These are phyloP conservation scores for Gastrolobium bilobum DNA, from an alignment of 306 rosid genomes.

Conservation along the genomic window DNA sequence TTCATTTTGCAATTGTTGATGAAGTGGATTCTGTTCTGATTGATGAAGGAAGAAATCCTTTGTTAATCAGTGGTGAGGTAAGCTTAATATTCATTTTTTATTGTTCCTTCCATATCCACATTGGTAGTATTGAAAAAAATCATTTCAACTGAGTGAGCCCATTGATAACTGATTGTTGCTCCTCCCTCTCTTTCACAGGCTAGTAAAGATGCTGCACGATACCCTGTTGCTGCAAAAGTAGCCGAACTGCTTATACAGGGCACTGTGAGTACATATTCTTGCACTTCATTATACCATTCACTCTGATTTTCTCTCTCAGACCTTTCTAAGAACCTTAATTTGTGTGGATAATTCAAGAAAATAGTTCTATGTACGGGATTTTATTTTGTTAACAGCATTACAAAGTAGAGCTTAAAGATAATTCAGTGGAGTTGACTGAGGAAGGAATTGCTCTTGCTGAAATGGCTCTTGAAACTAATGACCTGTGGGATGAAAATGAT, in stretches of 20 bases:
- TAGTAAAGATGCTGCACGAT: conserved; percentile 91
- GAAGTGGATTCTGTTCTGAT: conserved; percentile 97
- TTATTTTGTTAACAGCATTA: conserved; percentile 78
- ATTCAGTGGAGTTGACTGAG: conserved; percentile 93
- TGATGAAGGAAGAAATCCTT: conserved; percentile 97
- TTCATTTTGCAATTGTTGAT: conserved; percentile 97
- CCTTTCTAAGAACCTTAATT: conserved; percentile 40
- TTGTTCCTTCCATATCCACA: conserved; percentile 29
- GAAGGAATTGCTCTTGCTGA: conserved; percentile 98
- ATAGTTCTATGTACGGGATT: conserved; percentile 28
- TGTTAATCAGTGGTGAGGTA: conserved; percentile 97
- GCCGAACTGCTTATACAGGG: conserved; percentile 86
- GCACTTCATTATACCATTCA: conserved; percentile 36
- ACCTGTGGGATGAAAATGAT: conserved; percentile 99
- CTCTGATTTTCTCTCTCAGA: conserved; percentile 33
- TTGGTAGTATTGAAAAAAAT: conserved; percentile 42
- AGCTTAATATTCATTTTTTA: conserved; percentile 33
- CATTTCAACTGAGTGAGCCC: conserved; percentile 35
- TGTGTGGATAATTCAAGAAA: conserved; percentile 36
- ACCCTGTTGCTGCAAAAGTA: conserved; percentile 97
- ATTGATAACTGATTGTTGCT: conserved; percentile 33
- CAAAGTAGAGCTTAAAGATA: conserved; percentile 88
- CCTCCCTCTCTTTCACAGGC: conserved; percentile 72
- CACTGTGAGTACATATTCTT: conserved; percentile 67
- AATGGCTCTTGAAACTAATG: conserved; percentile 92